Percentiles rank a stretch among this genome's conserved stretches.
phyloP scores from a whole-genome alignment of 176 grass and related monocot species.

The Guadua angustifolia region DNA sequence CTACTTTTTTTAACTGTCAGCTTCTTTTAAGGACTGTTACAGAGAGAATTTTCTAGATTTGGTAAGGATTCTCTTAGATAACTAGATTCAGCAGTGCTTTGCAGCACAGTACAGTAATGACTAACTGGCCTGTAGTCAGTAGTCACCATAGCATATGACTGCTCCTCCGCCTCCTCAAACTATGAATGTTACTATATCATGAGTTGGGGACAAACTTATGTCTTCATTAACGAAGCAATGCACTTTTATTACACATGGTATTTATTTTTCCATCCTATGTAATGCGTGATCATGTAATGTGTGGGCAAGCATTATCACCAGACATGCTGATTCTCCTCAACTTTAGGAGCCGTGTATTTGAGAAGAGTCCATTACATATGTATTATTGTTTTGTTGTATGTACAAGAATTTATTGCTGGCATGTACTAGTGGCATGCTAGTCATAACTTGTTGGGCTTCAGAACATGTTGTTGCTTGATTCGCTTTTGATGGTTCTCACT shows the following conservation, averaged over 20 bases:
- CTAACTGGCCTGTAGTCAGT: neutral
- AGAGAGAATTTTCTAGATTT: conserved; percentile 4
- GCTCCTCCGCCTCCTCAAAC: neutral
- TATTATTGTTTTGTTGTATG: conserved; percentile 27
- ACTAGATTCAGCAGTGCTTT: neutral
- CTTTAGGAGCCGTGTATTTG: conserved; percentile 13
- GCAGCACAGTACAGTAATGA: conserved; percentile 21
- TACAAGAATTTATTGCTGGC: conserved; percentile 31
- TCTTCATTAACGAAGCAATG: conserved; percentile 17
- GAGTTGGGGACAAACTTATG: conserved; percentile 9
- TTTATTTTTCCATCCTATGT: conserved; percentile 21
- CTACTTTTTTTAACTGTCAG: neutral
- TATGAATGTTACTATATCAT: conserved; percentile 15
- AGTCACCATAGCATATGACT: conserved; percentile 3
- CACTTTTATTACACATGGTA: neutral
- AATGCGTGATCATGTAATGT: neutral
- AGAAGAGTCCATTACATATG: conserved; percentile 17
- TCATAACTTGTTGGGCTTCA: neutral
- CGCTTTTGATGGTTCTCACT: conserved; percentile 19
- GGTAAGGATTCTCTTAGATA: conserved; percentile 27
- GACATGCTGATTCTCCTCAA: conserved; percentile 19
- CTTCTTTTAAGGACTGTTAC: neutral
- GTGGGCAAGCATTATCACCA: conserved; percentile 28
- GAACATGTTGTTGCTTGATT: conserved; percentile 35
- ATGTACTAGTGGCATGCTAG: conserved; percentile 20